A percentile compares a stretch with the other conserved stretches of the same genome.
Conservation (phyloP, 768 basidiomycete species). For the Mycena pura region DNA sequence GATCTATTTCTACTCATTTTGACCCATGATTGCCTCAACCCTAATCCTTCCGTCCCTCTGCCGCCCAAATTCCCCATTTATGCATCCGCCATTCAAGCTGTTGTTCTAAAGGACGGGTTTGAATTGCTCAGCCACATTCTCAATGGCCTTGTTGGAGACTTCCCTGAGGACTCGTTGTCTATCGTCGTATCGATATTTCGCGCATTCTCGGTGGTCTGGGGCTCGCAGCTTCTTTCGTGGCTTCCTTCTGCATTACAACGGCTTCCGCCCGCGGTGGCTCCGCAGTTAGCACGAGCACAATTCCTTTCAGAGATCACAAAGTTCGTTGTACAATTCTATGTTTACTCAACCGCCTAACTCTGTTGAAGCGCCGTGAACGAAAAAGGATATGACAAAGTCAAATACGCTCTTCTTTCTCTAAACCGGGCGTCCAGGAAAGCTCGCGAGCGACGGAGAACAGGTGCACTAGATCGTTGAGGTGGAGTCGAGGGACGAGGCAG, state of each 20-base stretch:
- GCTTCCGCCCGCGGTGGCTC: constrained; percentile 64
- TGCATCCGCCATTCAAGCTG: constrained; percentile 63
- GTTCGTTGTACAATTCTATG: constrained; percentile 50
- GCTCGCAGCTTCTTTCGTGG: constrained; percentile 73
- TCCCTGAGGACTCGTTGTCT: constrained; percentile 84
- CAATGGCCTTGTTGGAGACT: constrained; percentile 82
- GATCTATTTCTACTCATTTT: constrained; percentile 81
- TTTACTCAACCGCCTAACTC: constrained; percentile 10
- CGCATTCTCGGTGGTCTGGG: constrained; percentile 69
- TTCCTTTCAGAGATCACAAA: constrained; percentile 78
- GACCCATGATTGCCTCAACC: constrained; percentile 71
- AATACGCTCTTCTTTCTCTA: constrained; percentile 74
- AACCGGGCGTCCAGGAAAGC: constrained; percentile 79
- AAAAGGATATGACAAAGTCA: constrained; percentile 79
- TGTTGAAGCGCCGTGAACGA: constrained; percentile 64
- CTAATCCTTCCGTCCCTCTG: constrained; percentile 44
- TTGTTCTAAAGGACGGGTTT: constrained; percentile 75
- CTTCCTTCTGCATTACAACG: constrained; percentile 73
- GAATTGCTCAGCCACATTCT: constrained; percentile 74
- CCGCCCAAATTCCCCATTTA: constrained; percentile 70
- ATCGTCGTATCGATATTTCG: constrained; percentile 81
- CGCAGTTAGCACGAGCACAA: constrained; percentile 68
- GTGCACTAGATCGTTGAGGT: constrained; percentile 44
- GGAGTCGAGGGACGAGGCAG: constrained; percentile 8
- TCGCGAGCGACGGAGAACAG: constrained; percentile 64